phyloP scores from a whole-genome alignment of 2,329 filamentous ascomycete genomes.

The Orbilia quercus region DNA sequence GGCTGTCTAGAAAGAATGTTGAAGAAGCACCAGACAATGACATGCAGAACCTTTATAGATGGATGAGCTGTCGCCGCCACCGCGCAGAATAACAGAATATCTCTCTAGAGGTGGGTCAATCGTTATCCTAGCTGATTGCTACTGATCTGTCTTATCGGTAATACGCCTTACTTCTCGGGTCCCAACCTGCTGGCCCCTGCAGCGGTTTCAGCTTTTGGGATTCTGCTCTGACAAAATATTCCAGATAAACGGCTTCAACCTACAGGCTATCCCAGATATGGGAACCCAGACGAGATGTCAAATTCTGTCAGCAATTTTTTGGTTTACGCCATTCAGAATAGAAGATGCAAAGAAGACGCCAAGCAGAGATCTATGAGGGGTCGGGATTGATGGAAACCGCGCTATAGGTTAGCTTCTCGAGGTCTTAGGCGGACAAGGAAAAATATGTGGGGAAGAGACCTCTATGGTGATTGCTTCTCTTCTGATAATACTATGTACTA shows the following conservation, averaged over 20 bases:
- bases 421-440: slow-evolving; percentile 24
- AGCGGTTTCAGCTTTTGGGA: slow-evolving; percentile 35
- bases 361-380: slow-evolving; percentile 27
- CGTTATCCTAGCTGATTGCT: slow-evolving; percentile 10
- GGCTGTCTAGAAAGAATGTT: slow-evolving; percentile 12
- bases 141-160: slow-evolving; percentile 30
- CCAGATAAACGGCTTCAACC: background rate
- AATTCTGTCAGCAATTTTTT: background rate
- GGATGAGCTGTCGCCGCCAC: background rate
- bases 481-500: slow-evolving; percentile 1
- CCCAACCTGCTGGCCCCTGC: slow-evolving; percentile 26
- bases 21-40: slow-evolving; percentile 1
- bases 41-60: slow-evolving; percentile 28
- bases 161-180: slow-evolving; percentile 30
- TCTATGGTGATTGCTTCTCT: slow-evolving; percentile 30
- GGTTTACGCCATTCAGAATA: slow-evolving; percentile 4
- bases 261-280: slow-evolving; percentile 8
- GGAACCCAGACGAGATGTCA: slow-evolving; percentile 17
- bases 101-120: slow-evolving; percentile 21
- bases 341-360: slow-evolving; percentile 27
- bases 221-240: slow-evolving; percentile 20
- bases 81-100: slow-evolving; percentile 7
- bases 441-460: slow-evolving; percentile 13
- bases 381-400: slow-evolving; percentile 18
- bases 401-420: slow-evolving; percentile 20